These are phyloP conservation scores for Thinopyrum obtusiflorum DNA, from an alignment of 202 grass and related monocot species.

Conservation along the genomic window DNA sequence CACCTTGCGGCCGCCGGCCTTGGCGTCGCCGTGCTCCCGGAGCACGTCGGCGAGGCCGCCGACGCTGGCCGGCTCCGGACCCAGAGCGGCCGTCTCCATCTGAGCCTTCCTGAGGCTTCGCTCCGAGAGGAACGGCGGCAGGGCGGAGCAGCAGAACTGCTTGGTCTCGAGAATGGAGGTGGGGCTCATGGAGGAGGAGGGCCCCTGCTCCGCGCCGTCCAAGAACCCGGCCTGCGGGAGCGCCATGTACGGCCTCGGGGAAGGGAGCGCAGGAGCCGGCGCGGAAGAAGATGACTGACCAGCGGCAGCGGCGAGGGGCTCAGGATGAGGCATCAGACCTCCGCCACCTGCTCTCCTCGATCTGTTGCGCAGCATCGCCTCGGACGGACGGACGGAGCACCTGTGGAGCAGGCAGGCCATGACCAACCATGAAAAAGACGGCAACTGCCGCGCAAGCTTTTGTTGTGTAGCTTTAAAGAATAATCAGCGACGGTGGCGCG, in stretches of 20 bases:
- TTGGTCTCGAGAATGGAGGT: slow-evolving; percentile 90
- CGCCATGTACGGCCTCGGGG: slow-evolving; percentile 61
- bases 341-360: slow-evolving; percentile 52
- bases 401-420: slow-evolving; percentile 30
- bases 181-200: slow-evolving; percentile 69
- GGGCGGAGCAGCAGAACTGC: slow-evolving; percentile 51
- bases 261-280: slow-evolving; percentile 36
- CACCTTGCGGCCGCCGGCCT: slow-evolving; percentile 53
- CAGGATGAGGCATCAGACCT: slow-evolving; percentile 44
- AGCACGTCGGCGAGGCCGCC: slow-evolving; percentile 86
- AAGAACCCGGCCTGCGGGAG: slow-evolving; percentile 55
- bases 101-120: slow-evolving; percentile 37
- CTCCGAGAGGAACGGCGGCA: slow-evolving; percentile 57
- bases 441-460: slow-evolving; percentile 45
- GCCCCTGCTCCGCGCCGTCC: slow-evolving; percentile 38
- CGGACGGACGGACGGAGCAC: not conserved
- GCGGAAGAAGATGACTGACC: slow-evolving; percentile 21
- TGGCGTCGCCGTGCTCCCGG: slow-evolving; percentile 36
- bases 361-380: slow-evolving; percentile 60
- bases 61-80: slow-evolving; percentile 34
- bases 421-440: slow-evolving; percentile 48
- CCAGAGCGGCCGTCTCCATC: not conserved
- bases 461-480: slow-evolving; percentile 58
- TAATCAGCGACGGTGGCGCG: slow-evolving; percentile 40
- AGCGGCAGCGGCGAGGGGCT: slow-evolving; percentile 16